Conservation (phyloP, 164 flowering plant genomes). For the Taxillus chinensis region DNA sequence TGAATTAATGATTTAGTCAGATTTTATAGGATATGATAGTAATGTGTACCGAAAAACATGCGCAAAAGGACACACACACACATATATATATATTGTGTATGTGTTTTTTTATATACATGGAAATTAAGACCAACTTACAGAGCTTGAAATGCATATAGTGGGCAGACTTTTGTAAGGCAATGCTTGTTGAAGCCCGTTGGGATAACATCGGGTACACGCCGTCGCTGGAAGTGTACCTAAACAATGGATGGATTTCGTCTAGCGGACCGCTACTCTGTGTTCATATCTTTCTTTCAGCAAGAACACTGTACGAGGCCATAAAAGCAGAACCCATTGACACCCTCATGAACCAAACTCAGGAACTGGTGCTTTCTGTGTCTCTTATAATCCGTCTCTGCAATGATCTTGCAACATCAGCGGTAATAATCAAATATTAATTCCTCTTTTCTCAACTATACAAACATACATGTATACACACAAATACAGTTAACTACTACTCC, state of each 20-base stretch:
- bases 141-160: constrained; percentile 20
- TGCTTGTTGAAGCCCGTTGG: constrained; percentile 52
- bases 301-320: not conserved
- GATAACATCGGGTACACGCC: constrained; percentile 25
- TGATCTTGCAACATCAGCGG: constrained; percentile 28
- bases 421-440: not conserved
- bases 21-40: too few species aligned
- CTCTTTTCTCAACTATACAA: too few species aligned
- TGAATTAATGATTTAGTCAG: too few species aligned
- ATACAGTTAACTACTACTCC: too few species aligned
- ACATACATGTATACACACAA: too few species aligned
- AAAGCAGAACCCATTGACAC: constrained; percentile 8
- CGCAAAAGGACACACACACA: too few species aligned
- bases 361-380: constrained; percentile 16
- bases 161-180: constrained; percentile 36
- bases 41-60: too few species aligned
- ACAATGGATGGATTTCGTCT: constrained; percentile 42
- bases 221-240: constrained; percentile 30
- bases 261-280: constrained; percentile 27
- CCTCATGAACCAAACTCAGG: constrained; percentile 9
- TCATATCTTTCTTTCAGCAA: constrained; percentile 19
- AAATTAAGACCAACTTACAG: too few species aligned
- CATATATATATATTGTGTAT: too few species aligned
- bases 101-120: too few species aligned
- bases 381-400: constrained; percentile 33